phyloP scores from a whole-genome alignment of 345 rosid species.

The Trapa bicornis region DNA sequence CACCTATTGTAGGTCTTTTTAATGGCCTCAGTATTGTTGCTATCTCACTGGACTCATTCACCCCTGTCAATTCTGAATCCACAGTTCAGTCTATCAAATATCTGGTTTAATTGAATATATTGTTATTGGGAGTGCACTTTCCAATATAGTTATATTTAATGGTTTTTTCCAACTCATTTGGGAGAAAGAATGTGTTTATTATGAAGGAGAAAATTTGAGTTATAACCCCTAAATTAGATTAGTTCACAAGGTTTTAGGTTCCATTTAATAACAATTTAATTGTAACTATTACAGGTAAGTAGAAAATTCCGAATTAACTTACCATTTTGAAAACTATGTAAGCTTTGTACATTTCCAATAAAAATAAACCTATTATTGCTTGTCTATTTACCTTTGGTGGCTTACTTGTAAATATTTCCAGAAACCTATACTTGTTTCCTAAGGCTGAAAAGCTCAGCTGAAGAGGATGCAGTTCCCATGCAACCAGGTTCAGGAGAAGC shows the following conservation, averaged over 20 bases:
- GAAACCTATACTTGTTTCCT: conserved; percentile 69
- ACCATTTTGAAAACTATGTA: too few relatives aligned
- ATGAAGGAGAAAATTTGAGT: too few relatives aligned
- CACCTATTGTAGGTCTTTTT: background rate
- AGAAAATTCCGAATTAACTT: background rate
- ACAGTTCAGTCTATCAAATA: background rate
- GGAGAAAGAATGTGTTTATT: too few relatives aligned
- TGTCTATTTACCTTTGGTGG: background rate
- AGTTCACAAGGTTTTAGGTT: too few relatives aligned
- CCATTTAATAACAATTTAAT: background rate
- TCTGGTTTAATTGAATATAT: background rate
- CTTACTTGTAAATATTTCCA: conserved; percentile 18
- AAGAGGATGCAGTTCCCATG: conserved; percentile 67
- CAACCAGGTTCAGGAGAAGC: conserved; percentile 95
- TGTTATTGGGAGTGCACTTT: background rate
- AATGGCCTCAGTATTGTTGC: background rate
- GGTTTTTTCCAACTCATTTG: background rate
- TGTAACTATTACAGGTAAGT: background rate
- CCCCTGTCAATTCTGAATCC: background rate
- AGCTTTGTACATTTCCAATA: background rate
- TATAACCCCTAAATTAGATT: too few relatives aligned
- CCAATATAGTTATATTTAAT: background rate
- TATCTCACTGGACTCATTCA: background rate
- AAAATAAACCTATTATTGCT: background rate
- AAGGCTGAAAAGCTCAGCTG: conserved; percentile 71